These are phyloP conservation scores for Dillenia turbinata DNA, from an alignment of 164 flowering plant genomes.

Conservation along the genomic window DNA sequence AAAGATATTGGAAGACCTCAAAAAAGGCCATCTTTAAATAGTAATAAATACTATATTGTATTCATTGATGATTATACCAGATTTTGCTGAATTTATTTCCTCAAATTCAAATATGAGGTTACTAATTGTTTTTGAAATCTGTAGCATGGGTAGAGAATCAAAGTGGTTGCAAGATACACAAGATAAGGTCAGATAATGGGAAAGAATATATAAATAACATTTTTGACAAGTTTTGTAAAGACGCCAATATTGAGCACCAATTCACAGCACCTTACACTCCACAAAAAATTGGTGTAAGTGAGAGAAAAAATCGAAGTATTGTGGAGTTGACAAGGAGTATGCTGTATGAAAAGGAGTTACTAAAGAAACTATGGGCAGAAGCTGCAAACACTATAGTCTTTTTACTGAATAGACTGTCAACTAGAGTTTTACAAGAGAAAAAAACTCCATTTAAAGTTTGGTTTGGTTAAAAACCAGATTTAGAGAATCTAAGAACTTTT, in stretches of 20 bases:
- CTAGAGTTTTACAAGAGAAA: background rate
- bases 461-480: background rate
- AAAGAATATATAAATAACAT: background rate
- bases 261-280: background rate
- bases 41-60: constrained; percentile 2
- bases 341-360: background rate
- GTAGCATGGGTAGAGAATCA: background rate
- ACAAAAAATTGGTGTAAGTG: background rate
- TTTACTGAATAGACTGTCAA: background rate
- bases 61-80: constrained; percentile 16
- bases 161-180: background rate
- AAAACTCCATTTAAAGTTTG: background rate
- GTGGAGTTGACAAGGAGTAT: background rate
- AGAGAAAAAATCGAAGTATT: background rate
- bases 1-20: constrained; percentile 9
- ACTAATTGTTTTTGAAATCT: background rate
- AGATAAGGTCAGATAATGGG: constrained; percentile 1
- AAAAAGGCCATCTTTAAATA: constrained; percentile 2
- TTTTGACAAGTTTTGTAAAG: background rate
- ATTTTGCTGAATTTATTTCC: constrained; percentile 17
- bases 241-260: background rate
- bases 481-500: background rate
- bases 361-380: background rate
- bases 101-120: constrained; percentile 7
- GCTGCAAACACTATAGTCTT: background rate